phyloP scores from a whole-genome alignment of 2,329 filamentous ascomycete genomes.

The Colletotrichum godetiae region DNA sequence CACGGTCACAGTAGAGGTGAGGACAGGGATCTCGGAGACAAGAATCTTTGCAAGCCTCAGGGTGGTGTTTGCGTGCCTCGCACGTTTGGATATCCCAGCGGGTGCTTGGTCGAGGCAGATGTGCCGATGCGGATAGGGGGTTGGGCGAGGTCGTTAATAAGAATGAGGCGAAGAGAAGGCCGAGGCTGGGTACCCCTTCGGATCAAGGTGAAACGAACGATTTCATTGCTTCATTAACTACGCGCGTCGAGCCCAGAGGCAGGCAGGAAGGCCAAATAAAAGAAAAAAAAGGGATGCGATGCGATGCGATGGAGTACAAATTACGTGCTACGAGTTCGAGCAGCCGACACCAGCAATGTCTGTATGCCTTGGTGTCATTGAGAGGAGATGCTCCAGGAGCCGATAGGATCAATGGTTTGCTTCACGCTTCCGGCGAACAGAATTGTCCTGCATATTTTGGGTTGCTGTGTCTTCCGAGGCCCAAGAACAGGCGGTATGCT shows the following conservation, averaged over 20 bases:
- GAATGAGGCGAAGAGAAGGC: slow-evolving; percentile 22
- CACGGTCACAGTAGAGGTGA: not conserved
- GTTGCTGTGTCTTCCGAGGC: not conserved
- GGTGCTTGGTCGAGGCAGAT: slow-evolving; percentile 9
- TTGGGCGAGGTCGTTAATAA: slow-evolving; percentile 10
- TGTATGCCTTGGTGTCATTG: not conserved
- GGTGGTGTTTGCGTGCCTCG: slow-evolving; percentile 5
- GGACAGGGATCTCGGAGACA: slow-evolving; percentile 24
- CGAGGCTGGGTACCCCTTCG: slow-evolving; percentile 17
- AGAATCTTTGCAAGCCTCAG: slow-evolving; percentile 11
- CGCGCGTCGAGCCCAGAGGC: slow-evolving; percentile 9
- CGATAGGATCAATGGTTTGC: not conserved
- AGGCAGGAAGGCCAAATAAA: slow-evolving; percentile 5
- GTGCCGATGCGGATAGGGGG: slow-evolving; percentile 1
- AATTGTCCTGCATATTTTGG: not conserved
- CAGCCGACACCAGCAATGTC: not conserved
- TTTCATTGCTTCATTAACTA: slow-evolving; percentile 29
- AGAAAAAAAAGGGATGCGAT: slow-evolving; percentile 16
- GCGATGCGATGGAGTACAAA: not conserved
- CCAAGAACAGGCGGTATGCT: not conserved
- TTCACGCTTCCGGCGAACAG: slow-evolving; percentile 6
- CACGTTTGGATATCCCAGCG: slow-evolving; percentile 3
- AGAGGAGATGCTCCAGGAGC: not conserved
- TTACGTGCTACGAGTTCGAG: slow-evolving; percentile 1
- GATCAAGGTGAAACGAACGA: slow-evolving; percentile 28